Evolutionary conservation across 140 eudicot genomes (phyloP), one percentile per base, ranked within the genome.

Genomic region (Oenanthe javanica): DNA sequence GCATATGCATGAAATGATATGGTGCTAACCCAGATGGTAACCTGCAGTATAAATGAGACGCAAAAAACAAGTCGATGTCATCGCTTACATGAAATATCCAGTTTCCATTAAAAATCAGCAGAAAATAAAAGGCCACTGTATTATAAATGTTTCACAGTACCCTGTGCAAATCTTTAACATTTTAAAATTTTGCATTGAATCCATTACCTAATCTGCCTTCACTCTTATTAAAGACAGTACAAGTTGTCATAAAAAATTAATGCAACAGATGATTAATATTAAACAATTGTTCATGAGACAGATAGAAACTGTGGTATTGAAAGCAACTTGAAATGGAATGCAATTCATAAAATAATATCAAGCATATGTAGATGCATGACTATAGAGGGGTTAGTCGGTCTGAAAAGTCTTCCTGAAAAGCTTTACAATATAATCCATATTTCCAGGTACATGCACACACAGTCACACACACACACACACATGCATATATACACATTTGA

Each of bases 1-100:
- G 92, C 97, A 84, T 88, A 86, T 23, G 96, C 99, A 85, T 89
- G 92, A 83, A 95, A 92, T 15, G 97, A 87, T 83, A 95, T 61
- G 84, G 91, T 85, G 92, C 97, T 95, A 78, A 95, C 87, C 97
- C 95, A 92, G 49, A 92, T 83, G 77, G 90, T 88, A 67, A 95
- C 87, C 99, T 95, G 93, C 90, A 86, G 52, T 46, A 43, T 77
- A 51, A 42, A 9, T 27, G 16, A 46, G 19, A 57, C 48, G 66
- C 5, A 43, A 10, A 55, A 63, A 4, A 31, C 36, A 23, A 27
- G 14, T 48, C 10, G 12, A 21, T 9, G 4, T 19, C n/a, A 72
- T 19, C 48, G 18, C 55, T 8, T 6, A 4, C 9, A 31, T 9
- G 36, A 6, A 43, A 42, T 5, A 72, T 72, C 14, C 27, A 43